Evolutionary conservation across 2,329 filamentous ascomycete genomes (phyloP), one percentile per base, ranked within the genome.

Genomic region (Diaporthe humulicola): DNA sequence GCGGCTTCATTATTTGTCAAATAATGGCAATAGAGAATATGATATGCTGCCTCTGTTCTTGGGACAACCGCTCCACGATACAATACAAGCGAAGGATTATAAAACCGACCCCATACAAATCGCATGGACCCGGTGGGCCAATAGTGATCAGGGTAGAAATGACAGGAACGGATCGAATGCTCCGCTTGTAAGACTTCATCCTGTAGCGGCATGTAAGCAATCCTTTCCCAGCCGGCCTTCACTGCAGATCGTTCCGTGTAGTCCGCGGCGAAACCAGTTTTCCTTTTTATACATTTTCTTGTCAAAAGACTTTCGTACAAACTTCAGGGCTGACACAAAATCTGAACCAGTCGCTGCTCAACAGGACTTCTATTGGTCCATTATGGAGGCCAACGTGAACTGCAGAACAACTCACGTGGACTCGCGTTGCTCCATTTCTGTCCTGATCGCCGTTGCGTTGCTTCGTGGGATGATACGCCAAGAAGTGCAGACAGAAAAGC

Each of bases 161-260:
- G 30, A 60, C 9, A 38, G 8, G 2, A 30, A 52, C 15, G 64
- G 45, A 36, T 67, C 45, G 22, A 67, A 67, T 67, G 64, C 30
- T 33, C 33, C 45, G 33, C 45, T 71, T 15, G 4, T 71, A 5
- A 60, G 70, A 40, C 38, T 50, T 22, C 70, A 71, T 38, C 70
- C 70, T 19, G 2, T 40, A 17, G 70, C 33, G 22, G 56, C 56
- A 42, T 17, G 70, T 71, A 71, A 36, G 70, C 19, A 25, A 12
- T 3, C 19, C 0, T 30, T 25, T 14, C n/a, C n/a, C 22, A 52
- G 17, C 38, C n/a, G 3, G 17, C 8, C 0, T n/a, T n/a, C 40
- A n/a, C 30, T 36, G 8, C 6, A 10, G 17, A 36, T 30, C 4
- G 1, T 14, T 14, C n/a, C 14, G 40, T 9, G 19, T 4, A 8